A percentile compares a stretch with the other conserved stretches of the same genome.
phyloP scores from a whole-genome alignment of 495 filamentous ascomycete genomes.

The Penicillium daleae region DNA sequence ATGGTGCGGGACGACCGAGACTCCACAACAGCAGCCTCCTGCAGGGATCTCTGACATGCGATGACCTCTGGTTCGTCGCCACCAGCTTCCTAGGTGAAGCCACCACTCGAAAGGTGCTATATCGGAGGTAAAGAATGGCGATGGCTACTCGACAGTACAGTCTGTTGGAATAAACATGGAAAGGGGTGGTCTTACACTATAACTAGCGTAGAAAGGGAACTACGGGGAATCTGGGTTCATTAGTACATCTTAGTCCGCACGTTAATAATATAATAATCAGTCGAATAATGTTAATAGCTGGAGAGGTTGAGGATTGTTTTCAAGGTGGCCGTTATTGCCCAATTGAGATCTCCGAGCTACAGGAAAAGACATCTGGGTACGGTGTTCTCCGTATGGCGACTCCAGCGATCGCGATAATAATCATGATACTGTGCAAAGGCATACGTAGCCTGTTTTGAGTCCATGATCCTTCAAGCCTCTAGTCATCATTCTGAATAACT shows the following conservation, averaged over 20 bases:
- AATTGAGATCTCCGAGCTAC: neutral
- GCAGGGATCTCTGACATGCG: neutral
- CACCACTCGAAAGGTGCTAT: neutral
- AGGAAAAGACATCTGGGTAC: neutral
- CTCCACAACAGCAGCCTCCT: neutral
- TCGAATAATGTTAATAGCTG: neutral
- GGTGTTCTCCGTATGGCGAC: neutral
- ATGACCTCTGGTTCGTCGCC: neutral
- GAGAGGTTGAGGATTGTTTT: neutral
- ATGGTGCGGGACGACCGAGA: constrained; percentile 1
- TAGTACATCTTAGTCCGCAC: neutral
- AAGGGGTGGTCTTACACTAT: neutral
- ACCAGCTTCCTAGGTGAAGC: neutral
- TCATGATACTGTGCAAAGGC: too few species aligned
- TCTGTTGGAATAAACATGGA: neutral
- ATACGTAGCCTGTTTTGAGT: too few species aligned
- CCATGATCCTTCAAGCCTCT: neutral
- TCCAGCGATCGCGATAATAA: neutral
- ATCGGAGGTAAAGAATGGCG: neutral
- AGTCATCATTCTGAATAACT: too few species aligned
- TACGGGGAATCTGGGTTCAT: neutral
- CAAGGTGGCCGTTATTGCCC: neutral
- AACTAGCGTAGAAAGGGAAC: neutral
- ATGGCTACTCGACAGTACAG: neutral
- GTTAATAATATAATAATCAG: neutral